Conservation (phyloP, 768 basidiomycete species). For the Lyophyllum atratum region DNA sequence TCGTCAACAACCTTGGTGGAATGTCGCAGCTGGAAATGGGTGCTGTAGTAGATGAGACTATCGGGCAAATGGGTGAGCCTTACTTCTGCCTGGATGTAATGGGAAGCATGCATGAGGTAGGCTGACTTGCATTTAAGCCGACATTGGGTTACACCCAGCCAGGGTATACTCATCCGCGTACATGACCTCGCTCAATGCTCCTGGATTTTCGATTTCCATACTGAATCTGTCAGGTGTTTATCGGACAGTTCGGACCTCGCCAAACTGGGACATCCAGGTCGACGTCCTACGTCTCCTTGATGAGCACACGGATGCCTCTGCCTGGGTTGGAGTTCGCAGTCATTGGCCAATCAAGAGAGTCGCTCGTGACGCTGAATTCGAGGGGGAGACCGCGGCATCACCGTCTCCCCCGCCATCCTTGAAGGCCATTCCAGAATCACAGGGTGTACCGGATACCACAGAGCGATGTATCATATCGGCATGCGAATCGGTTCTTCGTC, state of each 20-base stretch:
- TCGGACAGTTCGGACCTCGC: slow-evolving; percentile 3
- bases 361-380: background rate
- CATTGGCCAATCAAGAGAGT: slow-evolving; percentile 23
- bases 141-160: slow-evolving; percentile 31
- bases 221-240: slow-evolving; percentile 44
- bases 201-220: slow-evolving; percentile 55
- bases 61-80: slow-evolving; percentile 43
- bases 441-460: slow-evolving; percentile 15
- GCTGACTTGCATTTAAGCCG: slow-evolving; percentile 21
- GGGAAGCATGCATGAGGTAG: no score
- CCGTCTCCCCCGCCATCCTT: background rate
- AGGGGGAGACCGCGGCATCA: background rate
- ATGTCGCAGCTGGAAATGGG: slow-evolving; percentile 54
- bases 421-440: background rate
- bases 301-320: slow-evolving; percentile 41
- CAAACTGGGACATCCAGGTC: slow-evolving; percentile 7
- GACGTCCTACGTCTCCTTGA: slow-evolving; percentile 39
- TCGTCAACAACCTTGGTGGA: slow-evolving; percentile 60
- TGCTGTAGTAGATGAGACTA: slow-evolving; percentile 45
- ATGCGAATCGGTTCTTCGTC: slow-evolving; percentile 41
- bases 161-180: slow-evolving; percentile 50
- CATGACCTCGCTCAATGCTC: slow-evolving; percentile 65
- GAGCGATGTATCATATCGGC: slow-evolving; percentile 36
- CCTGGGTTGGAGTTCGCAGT: slow-evolving; percentile 39
- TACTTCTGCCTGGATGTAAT: background rate